These are phyloP conservation scores for Lactarius deliciosus DNA, from an alignment of 768 basidiomycete genomes.

Conservation along the genomic window DNA sequence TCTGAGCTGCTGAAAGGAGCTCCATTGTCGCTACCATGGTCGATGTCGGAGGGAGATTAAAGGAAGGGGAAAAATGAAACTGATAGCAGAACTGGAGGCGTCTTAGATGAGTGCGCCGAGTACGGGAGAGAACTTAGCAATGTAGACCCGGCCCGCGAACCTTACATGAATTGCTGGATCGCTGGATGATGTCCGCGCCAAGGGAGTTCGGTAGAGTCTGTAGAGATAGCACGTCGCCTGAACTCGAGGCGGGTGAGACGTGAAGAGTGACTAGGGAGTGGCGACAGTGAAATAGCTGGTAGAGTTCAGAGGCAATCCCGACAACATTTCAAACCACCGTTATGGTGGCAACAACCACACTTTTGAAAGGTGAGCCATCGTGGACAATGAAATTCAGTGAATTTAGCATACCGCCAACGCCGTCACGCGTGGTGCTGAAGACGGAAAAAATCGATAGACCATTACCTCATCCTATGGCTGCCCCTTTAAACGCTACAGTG, in stretches of 20 bases:
- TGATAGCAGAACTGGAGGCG: not conserved
- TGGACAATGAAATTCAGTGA: no score
- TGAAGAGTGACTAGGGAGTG: not conserved
- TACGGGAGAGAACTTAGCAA: constrained; percentile 44
- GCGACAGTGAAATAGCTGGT: not conserved
- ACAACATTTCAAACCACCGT: not conserved
- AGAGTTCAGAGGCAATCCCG: not conserved
- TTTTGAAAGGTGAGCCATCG: not conserved
- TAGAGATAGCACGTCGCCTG: not conserved
- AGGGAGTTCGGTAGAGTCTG: constrained; percentile 39
- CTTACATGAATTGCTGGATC: constrained; percentile 42
- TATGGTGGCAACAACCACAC: not conserved
- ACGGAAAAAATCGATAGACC: no score
- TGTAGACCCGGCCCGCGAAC: constrained; percentile 47
- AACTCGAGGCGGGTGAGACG: no score
- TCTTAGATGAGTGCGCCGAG: constrained; percentile 35
- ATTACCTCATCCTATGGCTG: no score
- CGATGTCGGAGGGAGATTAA: not conserved
- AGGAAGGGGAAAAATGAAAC: not conserved
- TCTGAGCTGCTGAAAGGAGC: constrained; percentile 17
- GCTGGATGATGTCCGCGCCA: constrained; percentile 45
- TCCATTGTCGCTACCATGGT: not conserved
- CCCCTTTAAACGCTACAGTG: no score
- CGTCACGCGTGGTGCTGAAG: no score
- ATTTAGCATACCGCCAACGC: no score